These are phyloP conservation scores for Tilletia setariae DNA, from an alignment of 1,284 basidiomycete genomes.

Conservation along the genomic window DNA sequence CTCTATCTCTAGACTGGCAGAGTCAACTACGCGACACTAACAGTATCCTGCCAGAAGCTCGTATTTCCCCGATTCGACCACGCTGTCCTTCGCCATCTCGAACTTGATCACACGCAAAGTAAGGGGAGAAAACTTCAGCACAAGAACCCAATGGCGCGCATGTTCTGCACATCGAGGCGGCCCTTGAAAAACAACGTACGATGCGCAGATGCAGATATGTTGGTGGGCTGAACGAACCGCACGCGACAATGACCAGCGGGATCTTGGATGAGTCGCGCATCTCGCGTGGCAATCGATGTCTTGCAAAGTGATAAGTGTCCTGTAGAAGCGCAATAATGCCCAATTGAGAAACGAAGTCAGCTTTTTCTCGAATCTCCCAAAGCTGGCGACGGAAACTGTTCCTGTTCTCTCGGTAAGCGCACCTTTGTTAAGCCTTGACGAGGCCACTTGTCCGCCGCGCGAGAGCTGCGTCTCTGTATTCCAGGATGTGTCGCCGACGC, in stretches of 20 bases:
- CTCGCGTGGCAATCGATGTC: constrained; percentile 45
- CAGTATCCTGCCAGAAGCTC: constrained; percentile 88
- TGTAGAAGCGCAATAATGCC: neutral
- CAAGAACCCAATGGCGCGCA: neutral
- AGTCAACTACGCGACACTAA: neutral
- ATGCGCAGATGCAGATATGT: constrained; percentile 60
- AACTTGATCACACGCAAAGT: constrained; percentile 57
- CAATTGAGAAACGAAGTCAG: too few relatives aligned
- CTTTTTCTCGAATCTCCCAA: too few relatives aligned
- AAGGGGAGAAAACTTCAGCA: neutral
- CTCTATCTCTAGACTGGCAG: too few relatives aligned
- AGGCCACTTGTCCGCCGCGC: constrained; percentile 20
- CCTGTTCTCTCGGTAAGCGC: neutral
- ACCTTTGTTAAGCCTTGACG: constrained; percentile 37
- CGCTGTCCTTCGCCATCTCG: constrained; percentile 95
- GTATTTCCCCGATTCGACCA: constrained; percentile 84
- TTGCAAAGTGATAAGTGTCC: constrained; percentile 48
- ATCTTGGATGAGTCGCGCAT: constrained; percentile 52
- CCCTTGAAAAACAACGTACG: neutral
- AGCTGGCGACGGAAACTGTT: too few relatives aligned
- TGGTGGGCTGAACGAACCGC: constrained; percentile 62
- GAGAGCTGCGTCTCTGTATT: constrained; percentile 4
- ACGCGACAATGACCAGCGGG: constrained; percentile 58
- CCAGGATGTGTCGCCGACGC: neutral
- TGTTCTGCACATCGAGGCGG: too few relatives aligned